These are phyloP conservation scores for Lenzites betulinus DNA, from an alignment of 768 basidiomycete species.

Conservation along the genomic window DNA sequence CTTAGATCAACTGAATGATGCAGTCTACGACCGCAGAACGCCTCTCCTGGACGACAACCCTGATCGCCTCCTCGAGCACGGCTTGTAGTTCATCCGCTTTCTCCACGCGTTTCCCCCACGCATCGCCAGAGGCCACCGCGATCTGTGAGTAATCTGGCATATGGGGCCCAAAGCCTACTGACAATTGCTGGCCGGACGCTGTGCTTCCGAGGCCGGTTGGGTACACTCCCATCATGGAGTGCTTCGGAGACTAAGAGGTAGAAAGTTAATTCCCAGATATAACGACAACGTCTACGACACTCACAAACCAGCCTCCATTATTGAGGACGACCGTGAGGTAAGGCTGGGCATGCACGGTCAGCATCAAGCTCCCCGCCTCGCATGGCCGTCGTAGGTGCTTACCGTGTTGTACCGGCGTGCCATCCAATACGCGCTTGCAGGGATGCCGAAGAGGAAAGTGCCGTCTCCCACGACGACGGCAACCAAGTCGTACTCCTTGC, in stretches of 20 bases:
- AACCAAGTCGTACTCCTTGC: slow-evolving; percentile 50
- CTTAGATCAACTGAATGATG: slow-evolving; percentile 33
- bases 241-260: slow-evolving; percentile 50
- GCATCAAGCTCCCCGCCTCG: background rate
- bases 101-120: slow-evolving; percentile 56
- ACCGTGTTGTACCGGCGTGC: slow-evolving; percentile 70
- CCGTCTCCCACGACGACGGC: slow-evolving; percentile 70
- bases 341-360: slow-evolving; percentile 42
- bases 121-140: slow-evolving; percentile 66
- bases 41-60: slow-evolving; percentile 55
- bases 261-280: no score
- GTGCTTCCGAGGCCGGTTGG: slow-evolving; percentile 55
- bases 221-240: slow-evolving; percentile 67
- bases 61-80: slow-evolving; percentile 51
- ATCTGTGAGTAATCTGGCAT: slow-evolving; percentile 62
- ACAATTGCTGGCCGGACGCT: slow-evolving; percentile 47
- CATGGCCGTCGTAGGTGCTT: slow-evolving; percentile 21
- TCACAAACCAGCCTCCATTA: slow-evolving; percentile 69
- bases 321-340: slow-evolving; percentile 72
- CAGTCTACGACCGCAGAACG: slow-evolving; percentile 70
- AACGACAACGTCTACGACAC: no score
- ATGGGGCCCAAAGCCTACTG: slow-evolving; percentile 65
- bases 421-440: slow-evolving; percentile 69
- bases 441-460: slow-evolving; percentile 66
- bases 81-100: slow-evolving; percentile 34